Evolutionary conservation across 495 filamentous ascomycete species (phyloP).

Genomic region (Neurospora tetraspora): DNA sequence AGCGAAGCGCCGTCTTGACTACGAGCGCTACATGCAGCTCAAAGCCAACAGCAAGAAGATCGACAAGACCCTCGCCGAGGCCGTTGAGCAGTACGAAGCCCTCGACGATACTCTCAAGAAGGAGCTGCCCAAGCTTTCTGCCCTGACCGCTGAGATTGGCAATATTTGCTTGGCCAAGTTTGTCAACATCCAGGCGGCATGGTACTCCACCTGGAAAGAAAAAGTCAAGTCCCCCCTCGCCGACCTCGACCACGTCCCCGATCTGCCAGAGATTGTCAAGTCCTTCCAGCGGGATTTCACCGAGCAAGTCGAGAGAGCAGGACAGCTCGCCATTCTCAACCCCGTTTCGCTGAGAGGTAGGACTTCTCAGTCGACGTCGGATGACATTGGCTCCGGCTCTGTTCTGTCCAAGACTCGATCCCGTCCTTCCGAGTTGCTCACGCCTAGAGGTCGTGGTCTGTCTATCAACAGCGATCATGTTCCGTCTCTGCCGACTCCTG

Average conservation of each 20-base stretch:
- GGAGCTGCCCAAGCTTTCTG: slow-evolving; percentile 79
- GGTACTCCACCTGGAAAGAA: slow-evolving; percentile 68
- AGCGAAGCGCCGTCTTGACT: slow-evolving; percentile 79
- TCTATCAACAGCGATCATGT: slow-evolving; percentile 57
- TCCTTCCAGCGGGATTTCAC: slow-evolving; percentile 67
- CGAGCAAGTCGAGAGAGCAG: slow-evolving; percentile 43
- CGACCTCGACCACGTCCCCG: slow-evolving; percentile 48
- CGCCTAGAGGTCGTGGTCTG: slow-evolving; percentile 38
- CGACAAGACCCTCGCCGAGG: slow-evolving; percentile 70
- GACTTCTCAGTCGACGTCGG: slow-evolving; percentile 37
- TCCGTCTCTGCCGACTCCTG: slow-evolving; percentile 48
- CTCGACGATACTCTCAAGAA: slow-evolving; percentile 88
- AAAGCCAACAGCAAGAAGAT: slow-evolving; percentile 66
- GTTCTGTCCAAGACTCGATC: slow-evolving; percentile 28
- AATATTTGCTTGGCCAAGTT: slow-evolving; percentile 73
- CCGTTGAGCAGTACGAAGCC: slow-evolving; percentile 76
- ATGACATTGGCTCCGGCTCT: slow-evolving; percentile 25
- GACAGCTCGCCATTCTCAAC: slow-evolving; percentile 39
- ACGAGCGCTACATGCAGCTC: slow-evolving; percentile 50
- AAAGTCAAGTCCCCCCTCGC: slow-evolving; percentile 70
- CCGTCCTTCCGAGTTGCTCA: slow-evolving; percentile 28
- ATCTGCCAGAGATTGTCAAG: slow-evolving; percentile 53
- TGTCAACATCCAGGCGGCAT: slow-evolving; percentile 67
- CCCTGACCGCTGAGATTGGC: slow-evolving; percentile 65
- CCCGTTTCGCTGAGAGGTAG: slow-evolving; percentile 29